Evolutionary conservation across 163 green algal genomes (phyloP), one percentile per base, ranked within the genome.

Genomic region (Prototheca wickerhamii): DNA sequence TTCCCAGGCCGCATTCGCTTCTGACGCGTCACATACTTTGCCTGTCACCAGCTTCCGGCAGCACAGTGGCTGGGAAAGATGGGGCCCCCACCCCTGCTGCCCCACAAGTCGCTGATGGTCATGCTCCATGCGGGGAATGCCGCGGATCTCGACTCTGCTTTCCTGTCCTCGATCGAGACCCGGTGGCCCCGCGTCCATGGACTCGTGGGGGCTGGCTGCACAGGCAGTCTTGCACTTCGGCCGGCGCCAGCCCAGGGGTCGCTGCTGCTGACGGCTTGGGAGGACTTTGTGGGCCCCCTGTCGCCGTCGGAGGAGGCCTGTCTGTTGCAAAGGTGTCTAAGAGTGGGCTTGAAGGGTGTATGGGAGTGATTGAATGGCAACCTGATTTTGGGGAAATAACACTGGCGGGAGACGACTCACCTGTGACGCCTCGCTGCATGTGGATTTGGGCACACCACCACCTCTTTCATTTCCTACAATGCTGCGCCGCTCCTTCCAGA

Each of bases 201-300:
- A n/a, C n/a, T n/a, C n/a, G n/a, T n/a, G n/a, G n/a, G n/a, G n/a
- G n/a, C n/a, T n/a, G n/a, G n/a, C n/a, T n/a, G n/a, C 7, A 37
- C 52, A 46, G 10, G n/a, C 8, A 37, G 32, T 17, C 31, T 50
- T 4, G 75, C 67, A 0, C 50, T 57, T 29, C 75, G 73, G 12
- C 58, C 73, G 12, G 71, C 71, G 61, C 67, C 71, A 35, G 63
- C 71, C 46, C 77, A 79, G 8, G 12, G 37, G 12, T 8, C 37
- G 8, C 10, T 21, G 37, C 37, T 46, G 37, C 37, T 21, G 37
- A 12, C 8, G 12, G 37, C 37, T 15, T 46, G 37, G 10, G 10
- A 46, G 37, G 37, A 46, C 37, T 15, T 21, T 21, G 10, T 46
- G 37, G 37, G 10, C 10, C 10, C 8, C 8, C 12, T 46, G 10